Conservation (phyloP, 495 filamentous ascomycete genomes). For the Penicillium turbatum region DNA sequence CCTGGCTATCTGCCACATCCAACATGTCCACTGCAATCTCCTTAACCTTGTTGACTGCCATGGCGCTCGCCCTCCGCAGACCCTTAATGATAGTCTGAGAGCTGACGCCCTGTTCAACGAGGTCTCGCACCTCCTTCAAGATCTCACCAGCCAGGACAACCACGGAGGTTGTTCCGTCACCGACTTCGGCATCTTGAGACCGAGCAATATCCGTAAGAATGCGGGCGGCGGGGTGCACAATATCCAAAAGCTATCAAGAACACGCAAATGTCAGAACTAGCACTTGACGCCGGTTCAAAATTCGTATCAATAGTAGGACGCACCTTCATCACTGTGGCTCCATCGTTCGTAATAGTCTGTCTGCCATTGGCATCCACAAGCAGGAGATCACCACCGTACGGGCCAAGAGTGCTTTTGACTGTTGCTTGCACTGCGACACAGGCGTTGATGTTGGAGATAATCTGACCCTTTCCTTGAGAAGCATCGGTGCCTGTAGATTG, state of each 20-base stretch:
- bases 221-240: slow-evolving; percentile 94
- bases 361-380: slow-evolving; percentile 92
- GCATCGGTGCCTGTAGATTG: slow-evolving; percentile 76
- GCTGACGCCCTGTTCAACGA: slow-evolving; percentile 95
- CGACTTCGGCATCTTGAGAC: slow-evolving; percentile 98
- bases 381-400: slow-evolving; percentile 93
- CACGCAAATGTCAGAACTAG: slow-evolving; percentile 14
- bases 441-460: slow-evolving; percentile 97
- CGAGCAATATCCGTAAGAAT: slow-evolving; percentile 98
- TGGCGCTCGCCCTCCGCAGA: slow-evolving; percentile 75
- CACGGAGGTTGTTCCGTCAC: slow-evolving; percentile 95
- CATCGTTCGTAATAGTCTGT: slow-evolving; percentile 98
- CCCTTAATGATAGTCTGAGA: slow-evolving; percentile 97
- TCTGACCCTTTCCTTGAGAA: slow-evolving; percentile 94
- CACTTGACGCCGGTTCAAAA: neutral
- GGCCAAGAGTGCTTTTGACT: slow-evolving; percentile 92
- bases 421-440: slow-evolving; percentile 96
- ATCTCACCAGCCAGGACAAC: slow-evolving; percentile 96
- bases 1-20: slow-evolving; percentile 51
- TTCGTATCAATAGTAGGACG: slow-evolving; percentile 12
- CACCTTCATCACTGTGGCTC: slow-evolving; percentile 98
- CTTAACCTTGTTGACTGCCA: slow-evolving; percentile 98
- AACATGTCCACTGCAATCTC: slow-evolving; percentile 87
- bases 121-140: slow-evolving; percentile 89
- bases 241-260: slow-evolving; percentile 75